Base-by-base conservation (phyloP, 2,329 filamentous ascomycete species). In the Zymoseptoria ardabiliae region DNA sequence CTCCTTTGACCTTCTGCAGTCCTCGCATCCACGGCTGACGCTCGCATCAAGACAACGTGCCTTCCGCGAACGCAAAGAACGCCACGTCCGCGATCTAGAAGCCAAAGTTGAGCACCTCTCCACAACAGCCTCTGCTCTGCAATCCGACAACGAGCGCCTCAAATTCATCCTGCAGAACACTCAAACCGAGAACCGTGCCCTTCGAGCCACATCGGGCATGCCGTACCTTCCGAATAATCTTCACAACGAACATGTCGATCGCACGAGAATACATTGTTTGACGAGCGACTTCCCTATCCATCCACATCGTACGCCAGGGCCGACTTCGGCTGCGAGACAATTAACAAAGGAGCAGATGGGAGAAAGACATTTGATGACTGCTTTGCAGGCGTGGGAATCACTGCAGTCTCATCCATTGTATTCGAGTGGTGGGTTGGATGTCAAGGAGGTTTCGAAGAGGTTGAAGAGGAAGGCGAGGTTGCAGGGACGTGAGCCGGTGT, bases 1-100 rank as follows among this genome's bases (percentile, higher is more conserved):
- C 51, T 55, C n/a, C n/a, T n/a, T n/a, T n/a, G n/a, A n/a, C n/a
- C n/a, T n/a, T n/a, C n/a, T n/a, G n/a, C n/a, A n/a, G n/a, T n/a
- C n/a, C n/a, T n/a, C n/a, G n/a, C n/a, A n/a, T n/a, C n/a, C n/a
- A 45, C 10, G 23, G 48, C 59, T 58, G 20, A 57, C 55, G 9
- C 9, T 25, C 25, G 7, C 25, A 9, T n/a, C 49, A 65, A 97
- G 93, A 53, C 94, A 97, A 81, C 88, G 93, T 68, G 93, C 94
- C 30, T 97, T 97, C 74, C 90, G 93, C 61, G 93, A 97, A 75
- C 88, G 93, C 67, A 97, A 97, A 75, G 93, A 97, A 74, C 88
- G 87, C 59, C 92, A 96, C 70, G 91, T 97, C 63, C 92, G 92
- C 73, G 91, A 97, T 62, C 86, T 97, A 22, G 92, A 97, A 75